Base-by-base conservation (phyloP, 768 basidiomycete species). In the Epithele typhae region DNA sequence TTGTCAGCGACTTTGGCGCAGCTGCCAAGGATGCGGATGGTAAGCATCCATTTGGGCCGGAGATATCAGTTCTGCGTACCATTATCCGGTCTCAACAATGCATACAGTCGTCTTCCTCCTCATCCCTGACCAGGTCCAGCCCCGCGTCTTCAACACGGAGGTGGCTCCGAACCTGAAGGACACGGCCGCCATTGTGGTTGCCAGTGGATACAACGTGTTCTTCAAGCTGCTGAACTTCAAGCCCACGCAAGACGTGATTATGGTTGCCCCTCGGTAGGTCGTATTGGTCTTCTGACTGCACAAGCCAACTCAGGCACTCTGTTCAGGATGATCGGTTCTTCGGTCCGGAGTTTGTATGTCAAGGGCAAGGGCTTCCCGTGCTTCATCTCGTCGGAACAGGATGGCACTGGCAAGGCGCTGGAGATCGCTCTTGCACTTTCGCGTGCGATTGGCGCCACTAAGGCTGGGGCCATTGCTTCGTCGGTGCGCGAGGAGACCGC, bases 171-270 rank as follows among this genome's bases (percentile, higher is more conserved):
- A 68, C 19, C 56, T 81, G 64, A 81, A 79, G 62, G 58, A 65
- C 23, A 60, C 61, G 23, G 73, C 69, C 5, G 68, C 73, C 8
- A 71, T 82, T 44, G 76, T 81, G 10, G 71, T 83, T 40, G 81
- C 81, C 35, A 80, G 79, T 45, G 81, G 81, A 25, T 82, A 82
- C 54, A 82, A 83, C 47, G 79, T 82, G 25, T 79, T 78, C 61
- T 82, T 68, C 67, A 77, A 77, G 52, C 67, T 81, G 17, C 64
- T 82, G 21, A 62, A 77, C 25, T 80, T 82, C 59, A 68, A 69
- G 42, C 62, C 72, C 1, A 62, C 66, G 17, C 79, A 81, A 54
- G 73, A 81, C 57, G 78, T 82, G 22, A 74, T 81, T 21, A 83
- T 82, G 81, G 81, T 83, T 40, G 81, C 80, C 15, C 81, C 81